Conservation (phyloP, 2,329 filamentous ascomycete species). For the Stylonectria norvegica region DNA sequence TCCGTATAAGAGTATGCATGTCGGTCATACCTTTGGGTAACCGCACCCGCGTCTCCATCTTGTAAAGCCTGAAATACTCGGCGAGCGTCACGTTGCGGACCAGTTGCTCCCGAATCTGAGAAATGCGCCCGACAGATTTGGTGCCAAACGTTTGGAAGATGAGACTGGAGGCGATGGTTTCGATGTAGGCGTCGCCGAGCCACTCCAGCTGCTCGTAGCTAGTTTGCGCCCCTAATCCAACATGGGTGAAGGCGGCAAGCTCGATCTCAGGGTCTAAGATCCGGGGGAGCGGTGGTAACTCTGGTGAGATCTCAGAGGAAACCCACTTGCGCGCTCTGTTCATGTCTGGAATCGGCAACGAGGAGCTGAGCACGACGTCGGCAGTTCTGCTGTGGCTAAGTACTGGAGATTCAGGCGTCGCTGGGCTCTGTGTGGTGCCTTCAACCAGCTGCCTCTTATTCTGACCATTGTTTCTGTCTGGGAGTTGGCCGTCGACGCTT, state of each 20-base stretch:
- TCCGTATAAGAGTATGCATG: conserved; percentile 20
- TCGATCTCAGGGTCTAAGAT: conserved; percentile 59
- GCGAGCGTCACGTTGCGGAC: conserved; percentile 78
- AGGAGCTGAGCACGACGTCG: conserved; percentile 3
- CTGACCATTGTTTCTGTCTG: conserved; percentile 2
- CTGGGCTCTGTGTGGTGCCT: conserved; percentile 4
- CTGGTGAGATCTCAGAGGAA: conserved; percentile 44
- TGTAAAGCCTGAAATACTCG: conserved; percentile 66
- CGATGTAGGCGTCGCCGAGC: conserved; percentile 82
- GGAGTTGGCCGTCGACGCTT: neutral
- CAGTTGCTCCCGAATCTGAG: conserved; percentile 73
- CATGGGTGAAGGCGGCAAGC: conserved; percentile 64
- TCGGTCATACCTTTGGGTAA: conserved; percentile 47
- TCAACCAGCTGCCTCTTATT: conserved; percentile 19
- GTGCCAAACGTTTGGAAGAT: conserved; percentile 70
- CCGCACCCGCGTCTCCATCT: conserved; percentile 61
- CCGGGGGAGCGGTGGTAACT: conserved; percentile 57
- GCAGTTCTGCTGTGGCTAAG: no score
- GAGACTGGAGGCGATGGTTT: conserved; percentile 70
- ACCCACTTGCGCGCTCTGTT: conserved; percentile 42
- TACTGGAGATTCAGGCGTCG: no score
- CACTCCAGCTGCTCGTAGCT: conserved; percentile 83
- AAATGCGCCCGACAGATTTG: conserved; percentile 64
- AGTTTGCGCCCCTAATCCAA: conserved; percentile 38
- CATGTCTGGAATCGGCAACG: conserved; percentile 12